Evolutionary conservation across 2,329 filamentous ascomycete genomes (phyloP), one percentile per base, ranked within the genome.

Genomic region (Aureobasidium namibiae): DNA sequence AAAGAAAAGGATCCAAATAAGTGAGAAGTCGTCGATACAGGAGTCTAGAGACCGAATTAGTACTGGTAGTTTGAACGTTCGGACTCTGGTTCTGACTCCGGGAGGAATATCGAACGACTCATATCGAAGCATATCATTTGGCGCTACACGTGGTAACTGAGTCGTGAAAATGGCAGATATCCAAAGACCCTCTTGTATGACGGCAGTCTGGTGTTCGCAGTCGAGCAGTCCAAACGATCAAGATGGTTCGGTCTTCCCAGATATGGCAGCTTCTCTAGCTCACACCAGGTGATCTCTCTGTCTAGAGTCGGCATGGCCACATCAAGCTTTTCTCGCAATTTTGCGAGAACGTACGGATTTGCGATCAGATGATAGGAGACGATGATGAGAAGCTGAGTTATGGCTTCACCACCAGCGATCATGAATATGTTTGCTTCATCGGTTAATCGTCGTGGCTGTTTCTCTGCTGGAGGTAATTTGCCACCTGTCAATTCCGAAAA

Each of bases 361-460:
- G 60, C 57, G 31, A 65, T 59, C 34, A 68, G 52, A 54, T 65
- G 65, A 61, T 62, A 67, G 18, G 62, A 61, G 6, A 61, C 62
- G 23, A 61, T 57, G 18, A 58, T 61, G 5, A 67, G 62, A 4
- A 61, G 58, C 56, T 65, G 63, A 6, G 63, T 62, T 1, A 63
- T 66, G 0, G 66, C 65, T 49, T 64, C 63, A 24, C 63, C 62
- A 1, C 66, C 66, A 10, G 65, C 66, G 18, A 62, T 63, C 33
- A 67, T 60, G 23, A 68, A 44, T 9, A 65, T 63, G 34, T 63
- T 63, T n/a, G 61, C 66, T 60, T 68, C 66, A 45, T 67, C 62
- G 4, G 50, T 61, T 16, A 68, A 45, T 18, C 66, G 57, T 1
- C 64, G 57, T 8, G 61, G 61, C 16, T 60, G 60, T 44, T 64